Evolutionary conservation across 2,329 filamentous ascomycete genomes (phyloP).

Genomic region (Atkinsonella hypoxylon): DNA sequence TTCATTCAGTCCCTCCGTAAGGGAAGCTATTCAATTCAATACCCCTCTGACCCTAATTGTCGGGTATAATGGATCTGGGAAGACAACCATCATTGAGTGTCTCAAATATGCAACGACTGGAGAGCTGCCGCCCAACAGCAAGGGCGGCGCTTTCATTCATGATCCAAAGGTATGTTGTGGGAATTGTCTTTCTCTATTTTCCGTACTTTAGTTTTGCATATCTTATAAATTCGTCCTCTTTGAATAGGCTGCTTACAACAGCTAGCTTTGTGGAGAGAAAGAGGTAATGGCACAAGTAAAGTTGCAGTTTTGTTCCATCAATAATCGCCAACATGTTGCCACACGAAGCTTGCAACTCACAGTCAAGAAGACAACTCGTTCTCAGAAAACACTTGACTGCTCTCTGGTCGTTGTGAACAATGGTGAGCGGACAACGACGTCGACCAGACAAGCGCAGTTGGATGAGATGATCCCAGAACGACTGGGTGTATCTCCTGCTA

Average conservation of each 20-base stretch:
- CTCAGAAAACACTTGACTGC: constrained; percentile 76
- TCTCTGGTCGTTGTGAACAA: constrained; percentile 63
- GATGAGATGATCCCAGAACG: constrained; percentile 75
- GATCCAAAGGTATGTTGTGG: constrained; percentile 62
- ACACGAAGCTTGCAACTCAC: constrained; percentile 77
- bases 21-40: constrained; percentile 76
- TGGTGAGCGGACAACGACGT: constrained; percentile 68
- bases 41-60: constrained; percentile 92
- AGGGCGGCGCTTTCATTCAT: constrained; percentile 86
- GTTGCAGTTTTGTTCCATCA: constrained; percentile 70
- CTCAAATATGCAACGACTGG: constrained; percentile 97
- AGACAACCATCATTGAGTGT: constrained; percentile 98
- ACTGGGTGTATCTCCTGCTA: constrained; percentile 78
- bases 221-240: background rate
- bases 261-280: constrained; percentile 64
- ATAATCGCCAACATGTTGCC: constrained; percentile 67
- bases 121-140: constrained; percentile 82
- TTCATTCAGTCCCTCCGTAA: constrained; percentile 67
- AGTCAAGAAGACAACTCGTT: constrained; percentile 66
- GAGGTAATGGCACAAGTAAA: constrained; percentile 88
- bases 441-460: constrained; percentile 68
- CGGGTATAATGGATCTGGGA: constrained; percentile 92
- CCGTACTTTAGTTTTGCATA: no score
- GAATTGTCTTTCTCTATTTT: background rate
- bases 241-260: constrained; percentile 5